Evolutionary conservation across 73 alveolate genomes (phyloP).

Genomic region (Uronychia setigera): DNA sequence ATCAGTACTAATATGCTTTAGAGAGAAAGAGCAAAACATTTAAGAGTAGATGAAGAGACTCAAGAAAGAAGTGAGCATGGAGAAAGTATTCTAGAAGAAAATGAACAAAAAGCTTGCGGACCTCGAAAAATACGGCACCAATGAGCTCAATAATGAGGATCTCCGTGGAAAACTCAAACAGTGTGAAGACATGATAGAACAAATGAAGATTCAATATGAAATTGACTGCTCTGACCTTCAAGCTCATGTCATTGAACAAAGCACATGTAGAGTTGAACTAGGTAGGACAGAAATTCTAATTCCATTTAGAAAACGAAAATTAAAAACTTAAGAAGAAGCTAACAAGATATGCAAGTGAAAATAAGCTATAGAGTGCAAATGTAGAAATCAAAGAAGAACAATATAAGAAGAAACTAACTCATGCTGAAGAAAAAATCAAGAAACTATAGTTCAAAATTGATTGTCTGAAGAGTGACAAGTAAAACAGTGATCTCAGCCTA

Average conservation of each 20-base stretch:
- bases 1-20: not conserved
- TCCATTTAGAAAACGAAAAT: not conserved
- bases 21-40: not conserved
- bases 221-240: not conserved
- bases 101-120: not conserved
- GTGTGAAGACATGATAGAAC: not conserved
- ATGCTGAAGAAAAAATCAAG: not conserved
- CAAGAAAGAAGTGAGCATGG: not conserved
- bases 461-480: not conserved
- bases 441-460: not conserved
- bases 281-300: too few species aligned
- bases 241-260: not conserved
- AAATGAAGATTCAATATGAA: not conserved
- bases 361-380: too few species aligned
- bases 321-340: not conserved
- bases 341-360: too few species aligned
- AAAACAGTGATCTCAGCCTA: not conserved
- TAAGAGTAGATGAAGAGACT: not conserved
- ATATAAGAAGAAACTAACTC: not conserved
- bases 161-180: not conserved
- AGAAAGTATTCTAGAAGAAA: not conserved
- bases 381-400: not conserved
- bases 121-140: too few species aligned
- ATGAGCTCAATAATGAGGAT: too few species aligned
- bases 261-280: not conserved